Evolutionary conservation across 2,329 filamentous ascomycete genomes (phyloP), one percentile per base, ranked within the genome.

Genomic region (Calonectria fujianensis): DNA sequence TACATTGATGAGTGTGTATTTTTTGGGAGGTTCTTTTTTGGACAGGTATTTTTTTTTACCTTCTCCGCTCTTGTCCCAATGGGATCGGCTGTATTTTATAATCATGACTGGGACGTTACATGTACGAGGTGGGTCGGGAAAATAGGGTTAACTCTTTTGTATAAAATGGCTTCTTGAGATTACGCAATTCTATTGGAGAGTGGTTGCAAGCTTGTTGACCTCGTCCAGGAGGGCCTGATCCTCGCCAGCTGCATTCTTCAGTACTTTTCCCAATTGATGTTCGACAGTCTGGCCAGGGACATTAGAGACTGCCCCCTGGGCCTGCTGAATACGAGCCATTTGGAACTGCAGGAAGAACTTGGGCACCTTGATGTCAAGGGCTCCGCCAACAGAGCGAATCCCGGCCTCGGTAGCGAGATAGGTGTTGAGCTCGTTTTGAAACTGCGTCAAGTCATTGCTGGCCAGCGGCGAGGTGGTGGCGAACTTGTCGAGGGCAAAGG

Each of bases 341-440:
- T 93, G 91, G 82, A 91, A 89, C 74, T 88, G 84, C 52, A 92
- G 81, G 82, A 92, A 92, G 87, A 93, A 93, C 83, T 92, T 92
- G 75, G 91, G 91, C 7, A 90, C 89, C 83, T 92, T 92, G 83
- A 92, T 89, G 2, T 86, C 88, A 24, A 92, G 83, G 70, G 80
- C 86, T 2, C 90, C 91, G 13, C 86, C 88, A 9, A 88, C 87
- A 29, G 88, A 90, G 27, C 91, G 85, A 64, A 93, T 85, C 1
- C 90, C 91, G 1, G 89, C 90, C 82, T 92, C 91, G 6, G 91
- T 92, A 0, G 91, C 91, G 4, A 89, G 83, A 79, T 93, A 92
- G 13, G 88, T 87, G 80, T 91, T 88, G 54, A 92, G 86, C 75
- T 86, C 80, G 78, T 90, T 84, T 81, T 91, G 85, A 84, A 92